phyloP scores from a whole-genome alignment of 2,329 filamentous ascomycete species.

The Neofusicoccum parvum region DNA sequence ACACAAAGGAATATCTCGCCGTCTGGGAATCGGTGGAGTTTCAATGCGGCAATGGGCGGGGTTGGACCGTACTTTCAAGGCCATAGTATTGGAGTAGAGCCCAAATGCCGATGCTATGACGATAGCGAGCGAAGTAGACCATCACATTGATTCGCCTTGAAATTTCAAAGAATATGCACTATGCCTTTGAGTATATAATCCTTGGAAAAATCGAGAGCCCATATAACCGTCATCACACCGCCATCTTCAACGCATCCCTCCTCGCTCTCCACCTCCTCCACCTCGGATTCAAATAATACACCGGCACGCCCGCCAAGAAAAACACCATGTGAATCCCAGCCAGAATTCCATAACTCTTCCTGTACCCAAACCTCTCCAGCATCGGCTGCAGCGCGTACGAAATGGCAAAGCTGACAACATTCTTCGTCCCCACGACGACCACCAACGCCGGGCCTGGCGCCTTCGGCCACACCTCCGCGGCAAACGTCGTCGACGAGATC shows the following conservation, averaged over 20 bases:
- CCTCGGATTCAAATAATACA: conserved; percentile 24
- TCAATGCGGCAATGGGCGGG: too few species aligned
- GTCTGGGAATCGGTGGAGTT: too few species aligned
- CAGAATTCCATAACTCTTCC: conserved; percentile 28
- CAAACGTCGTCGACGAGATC: conserved; percentile 35
- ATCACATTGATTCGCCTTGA: too few species aligned
- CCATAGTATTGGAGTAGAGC: too few species aligned
- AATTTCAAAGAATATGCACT: too few species aligned
- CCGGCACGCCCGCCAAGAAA: conserved; percentile 10
- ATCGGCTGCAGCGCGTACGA: conserved; percentile 31
- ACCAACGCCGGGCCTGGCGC: conserved; percentile 38
- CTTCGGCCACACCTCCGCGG: conserved; percentile 32
- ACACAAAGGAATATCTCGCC: too few species aligned
- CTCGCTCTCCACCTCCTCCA: background rate
- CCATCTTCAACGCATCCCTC: background rate
- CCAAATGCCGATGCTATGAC: too few species aligned
- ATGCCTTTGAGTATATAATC: too few species aligned
- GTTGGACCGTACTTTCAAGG: too few species aligned
- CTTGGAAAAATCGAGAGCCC: background rate
- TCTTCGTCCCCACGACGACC: conserved; percentile 38
- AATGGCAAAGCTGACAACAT: conserved; percentile 38
- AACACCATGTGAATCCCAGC: conserved; percentile 26
- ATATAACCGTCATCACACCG: background rate
- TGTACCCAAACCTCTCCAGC: conserved; percentile 29
- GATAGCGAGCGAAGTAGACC: too few species aligned